Conservation (phyloP, 257 asterid genomes). For the Pogostemon cablin region DNA sequence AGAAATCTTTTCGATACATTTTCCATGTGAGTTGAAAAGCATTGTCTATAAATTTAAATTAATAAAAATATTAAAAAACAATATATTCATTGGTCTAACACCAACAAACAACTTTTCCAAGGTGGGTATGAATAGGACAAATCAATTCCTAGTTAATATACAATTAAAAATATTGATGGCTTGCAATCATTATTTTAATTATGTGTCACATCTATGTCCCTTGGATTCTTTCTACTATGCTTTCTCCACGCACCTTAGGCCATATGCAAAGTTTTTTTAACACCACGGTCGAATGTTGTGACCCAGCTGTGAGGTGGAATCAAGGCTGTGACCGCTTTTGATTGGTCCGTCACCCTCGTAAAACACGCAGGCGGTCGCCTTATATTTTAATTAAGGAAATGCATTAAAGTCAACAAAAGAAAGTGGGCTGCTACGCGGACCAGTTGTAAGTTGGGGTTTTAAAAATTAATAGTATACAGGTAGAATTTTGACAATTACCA, state of each 20-base stretch:
- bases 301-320: background rate
- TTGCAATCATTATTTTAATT: slow-evolving; percentile 31
- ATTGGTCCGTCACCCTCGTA: background rate
- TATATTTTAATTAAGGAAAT: background rate
- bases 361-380: background rate
- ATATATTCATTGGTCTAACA: slow-evolving; percentile 6
- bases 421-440: background rate
- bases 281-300: slow-evolving; percentile 11
- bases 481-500: background rate
- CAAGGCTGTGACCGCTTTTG: background rate
- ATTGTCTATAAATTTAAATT: background rate
- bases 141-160: slow-evolving; percentile 16
- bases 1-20: background rate
- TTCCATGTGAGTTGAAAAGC: slow-evolving; percentile 21
- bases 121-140: slow-evolving; percentile 29
- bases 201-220: slow-evolving; percentile 28
- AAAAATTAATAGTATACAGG: background rate
- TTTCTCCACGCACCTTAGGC: slow-evolving; percentile 6
- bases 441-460: background rate
- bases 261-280: background rate
- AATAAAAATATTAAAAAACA: background rate
- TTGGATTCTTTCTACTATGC: slow-evolving; percentile 31
- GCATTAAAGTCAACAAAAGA: background rate
- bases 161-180: background rate
- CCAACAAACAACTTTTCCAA: slow-evolving; percentile 18